A percentile compares a stretch with the other conserved stretches of the same genome.
Evolutionary conservation across 2,329 filamentous ascomycete species (phyloP).

Genomic region (Cephalotrichum gorgonifer): DNA sequence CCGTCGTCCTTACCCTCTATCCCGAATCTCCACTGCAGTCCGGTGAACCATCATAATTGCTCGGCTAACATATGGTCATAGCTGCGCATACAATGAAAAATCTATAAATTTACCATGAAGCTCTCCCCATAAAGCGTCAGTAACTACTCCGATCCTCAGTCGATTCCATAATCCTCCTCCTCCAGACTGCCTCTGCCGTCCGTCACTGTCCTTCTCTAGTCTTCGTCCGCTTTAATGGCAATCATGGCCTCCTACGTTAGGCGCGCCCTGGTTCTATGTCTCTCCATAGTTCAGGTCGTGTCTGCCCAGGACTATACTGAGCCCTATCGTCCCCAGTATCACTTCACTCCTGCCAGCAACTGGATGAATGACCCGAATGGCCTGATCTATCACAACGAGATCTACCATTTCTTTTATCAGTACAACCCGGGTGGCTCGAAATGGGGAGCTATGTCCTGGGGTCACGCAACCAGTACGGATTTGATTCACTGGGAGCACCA

Average conservation of each 20-base stretch:
- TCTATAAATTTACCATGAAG: background rate
- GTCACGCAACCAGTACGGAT: conserved; percentile 4
- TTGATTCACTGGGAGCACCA: conserved; percentile 5
- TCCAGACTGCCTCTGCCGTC: background rate
- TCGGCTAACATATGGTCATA: background rate
- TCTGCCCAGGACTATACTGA: conserved; percentile 5
- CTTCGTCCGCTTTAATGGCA: conserved; percentile 12
- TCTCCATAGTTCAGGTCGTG: background rate
- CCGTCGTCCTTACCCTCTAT: background rate
- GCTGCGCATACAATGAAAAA: background rate
- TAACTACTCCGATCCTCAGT: background rate
- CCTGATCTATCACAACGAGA: conserved; percentile 5
- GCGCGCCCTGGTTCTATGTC: background rate
- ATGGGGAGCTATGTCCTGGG: conserved; percentile 5
- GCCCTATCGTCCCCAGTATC: conserved; percentile 5
- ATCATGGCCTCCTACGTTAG: background rate
- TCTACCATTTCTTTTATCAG: conserved; percentile 6
- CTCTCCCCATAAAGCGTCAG: background rate
- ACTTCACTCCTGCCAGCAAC: conserved; percentile 3
- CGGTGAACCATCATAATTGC: background rate
- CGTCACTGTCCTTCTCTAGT: too few relatives aligned
- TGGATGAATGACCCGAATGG: conserved; percentile 8
- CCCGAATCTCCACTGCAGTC: background rate
- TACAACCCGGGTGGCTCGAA: conserved; percentile 4
- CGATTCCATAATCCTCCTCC: background rate